Evolutionary conservation across 1,284 basidiomycete genomes (phyloP).

Genomic region (Marasmius oreades): DNA sequence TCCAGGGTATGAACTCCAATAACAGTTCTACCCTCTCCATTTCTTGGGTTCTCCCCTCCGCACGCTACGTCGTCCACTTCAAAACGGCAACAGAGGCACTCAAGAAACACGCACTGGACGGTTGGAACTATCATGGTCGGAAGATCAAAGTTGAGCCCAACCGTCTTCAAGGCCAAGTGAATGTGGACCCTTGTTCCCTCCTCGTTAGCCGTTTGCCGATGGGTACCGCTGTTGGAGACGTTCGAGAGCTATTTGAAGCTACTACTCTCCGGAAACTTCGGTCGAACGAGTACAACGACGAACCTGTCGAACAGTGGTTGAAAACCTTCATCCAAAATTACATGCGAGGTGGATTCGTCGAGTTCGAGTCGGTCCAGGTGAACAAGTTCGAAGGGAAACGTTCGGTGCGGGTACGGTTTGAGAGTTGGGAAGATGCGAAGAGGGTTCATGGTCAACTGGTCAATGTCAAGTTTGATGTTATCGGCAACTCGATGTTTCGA

Average conservation of each 20-base stretch:
- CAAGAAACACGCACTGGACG: constrained; percentile 25
- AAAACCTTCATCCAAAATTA: not conserved
- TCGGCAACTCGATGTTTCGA: constrained; percentile 28
- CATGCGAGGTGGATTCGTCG: not conserved
- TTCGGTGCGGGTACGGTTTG: constrained; percentile 37
- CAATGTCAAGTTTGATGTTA: constrained; percentile 21
- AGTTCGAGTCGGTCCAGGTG: not conserved
- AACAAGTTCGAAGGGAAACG: constrained; percentile 23
- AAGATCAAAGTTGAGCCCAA: constrained; percentile 42
- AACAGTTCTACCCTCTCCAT: constrained; percentile 36
- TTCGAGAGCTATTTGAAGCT: constrained; percentile 18
- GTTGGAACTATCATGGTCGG: constrained; percentile 30
- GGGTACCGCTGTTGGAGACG: constrained; percentile 12
- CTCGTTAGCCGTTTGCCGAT: constrained; percentile 30
- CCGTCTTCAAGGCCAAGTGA: constrained; percentile 24
- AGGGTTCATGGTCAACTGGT: constrained; percentile 29
- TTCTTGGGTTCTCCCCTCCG: constrained; percentile 40
- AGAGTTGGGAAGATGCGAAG: constrained; percentile 44
- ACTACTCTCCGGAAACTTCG: constrained; percentile 8
- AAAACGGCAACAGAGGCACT: constrained; percentile 24
- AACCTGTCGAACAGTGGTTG: constrained; percentile 7
- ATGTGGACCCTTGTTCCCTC: constrained; percentile 27
- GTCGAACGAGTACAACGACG: constrained; percentile 13
- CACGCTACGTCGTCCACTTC: constrained; percentile 35
- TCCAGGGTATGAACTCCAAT: constrained; percentile 35